A percentile compares a stretch with the other conserved stretches of the same genome.
phyloP scores from a whole-genome alignment of 75 land plant genomes.

The Cunninghamia lanceolata region DNA sequence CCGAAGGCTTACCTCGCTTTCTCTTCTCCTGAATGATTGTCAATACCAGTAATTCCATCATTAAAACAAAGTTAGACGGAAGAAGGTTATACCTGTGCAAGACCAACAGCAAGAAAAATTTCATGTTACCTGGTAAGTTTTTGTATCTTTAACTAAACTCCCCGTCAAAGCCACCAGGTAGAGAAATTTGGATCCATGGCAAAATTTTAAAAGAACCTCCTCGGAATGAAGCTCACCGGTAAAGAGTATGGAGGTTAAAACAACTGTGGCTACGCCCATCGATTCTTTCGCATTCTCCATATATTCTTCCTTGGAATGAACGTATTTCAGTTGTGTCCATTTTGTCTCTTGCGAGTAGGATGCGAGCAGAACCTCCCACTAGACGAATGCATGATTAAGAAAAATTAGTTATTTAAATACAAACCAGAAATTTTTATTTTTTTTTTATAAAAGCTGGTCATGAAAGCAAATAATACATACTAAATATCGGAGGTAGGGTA shows the following conservation, averaged over 20 bases:
- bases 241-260: slow-evolving; percentile 25
- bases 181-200: slow-evolving; percentile 16
- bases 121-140: background rate
- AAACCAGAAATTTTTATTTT: background rate
- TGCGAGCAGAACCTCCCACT: slow-evolving; percentile 49
- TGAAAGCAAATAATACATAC: background rate
- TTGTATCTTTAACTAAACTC: background rate
- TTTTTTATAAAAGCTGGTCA: background rate
- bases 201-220: slow-evolving; percentile 10
- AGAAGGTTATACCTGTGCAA: too few relatives aligned
- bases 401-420: background rate
- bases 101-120: background rate
- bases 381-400: background rate
- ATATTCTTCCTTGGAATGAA: slow-evolving; percentile 47
- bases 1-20: too few relatives aligned
- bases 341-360: slow-evolving; percentile 43
- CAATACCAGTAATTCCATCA: too few relatives aligned
- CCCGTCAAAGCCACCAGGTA: background rate
- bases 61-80: too few relatives aligned
- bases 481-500: background rate
- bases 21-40: too few relatives aligned
- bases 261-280: slow-evolving; percentile 22
- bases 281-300: slow-evolving; percentile 31
- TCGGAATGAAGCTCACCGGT: slow-evolving; percentile 15
- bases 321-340: slow-evolving; percentile 34